phyloP scores from a whole-genome alignment of 306 rosid species.

The Chamaecrista fasciculata region DNA sequence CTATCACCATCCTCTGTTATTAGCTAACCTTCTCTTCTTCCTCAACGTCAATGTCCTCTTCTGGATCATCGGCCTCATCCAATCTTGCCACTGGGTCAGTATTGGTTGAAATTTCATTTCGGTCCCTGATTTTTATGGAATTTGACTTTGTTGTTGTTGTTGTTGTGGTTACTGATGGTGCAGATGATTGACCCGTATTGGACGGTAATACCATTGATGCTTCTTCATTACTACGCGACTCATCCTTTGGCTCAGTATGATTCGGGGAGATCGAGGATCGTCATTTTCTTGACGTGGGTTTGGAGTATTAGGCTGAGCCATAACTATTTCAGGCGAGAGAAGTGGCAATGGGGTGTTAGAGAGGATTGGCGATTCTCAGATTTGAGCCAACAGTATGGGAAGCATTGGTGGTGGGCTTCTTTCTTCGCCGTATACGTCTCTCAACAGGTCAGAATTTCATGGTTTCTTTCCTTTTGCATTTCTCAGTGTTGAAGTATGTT shows the following conservation, averaged over 20 bases:
- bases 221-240: constrained; percentile 58
- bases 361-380: constrained; percentile 92
- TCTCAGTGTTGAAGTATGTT: neutral
- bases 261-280: constrained; percentile 63
- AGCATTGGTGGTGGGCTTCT: constrained; percentile 89
- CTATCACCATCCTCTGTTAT: constrained; percentile 64
- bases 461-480: neutral
- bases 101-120: neutral
- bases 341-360: constrained; percentile 87
- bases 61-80: constrained; percentile 71
- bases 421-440: constrained; percentile 78
- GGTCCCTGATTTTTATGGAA: neutral
- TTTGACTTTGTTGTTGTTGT: neutral
- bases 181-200: constrained; percentile 93
- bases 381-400: constrained; percentile 66
- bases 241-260: constrained; percentile 72
- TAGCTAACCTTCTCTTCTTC: constrained; percentile 75
- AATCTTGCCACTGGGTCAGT: constrained; percentile 78
- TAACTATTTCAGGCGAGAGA: constrained; percentile 84
- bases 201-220: constrained; percentile 86
- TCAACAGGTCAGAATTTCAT: constrained; percentile 57
- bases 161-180: constrained; percentile 4
- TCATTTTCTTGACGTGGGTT: constrained; percentile 63
- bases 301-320: constrained; percentile 80
- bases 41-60: constrained; percentile 81